Evolutionary conservation across 208 protist genomes (phyloP).

Genomic region (Novymonas esmeraldas): DNA sequence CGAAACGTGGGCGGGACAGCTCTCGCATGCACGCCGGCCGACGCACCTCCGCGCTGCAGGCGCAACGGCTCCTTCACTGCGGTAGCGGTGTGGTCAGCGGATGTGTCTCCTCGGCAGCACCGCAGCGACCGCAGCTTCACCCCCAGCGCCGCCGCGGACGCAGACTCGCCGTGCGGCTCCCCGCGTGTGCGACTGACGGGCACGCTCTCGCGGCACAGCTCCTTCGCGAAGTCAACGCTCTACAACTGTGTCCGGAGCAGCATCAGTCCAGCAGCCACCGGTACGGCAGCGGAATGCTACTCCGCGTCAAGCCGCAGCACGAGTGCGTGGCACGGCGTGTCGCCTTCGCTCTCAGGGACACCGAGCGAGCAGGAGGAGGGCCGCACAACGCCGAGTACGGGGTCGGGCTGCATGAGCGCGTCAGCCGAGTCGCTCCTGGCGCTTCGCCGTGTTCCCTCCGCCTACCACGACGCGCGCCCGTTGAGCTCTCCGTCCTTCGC

Average conservation of each 20-base stretch:
- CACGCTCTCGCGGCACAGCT: background rate
- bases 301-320: constrained; percentile 13
- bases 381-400: background rate
- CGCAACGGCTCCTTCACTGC: background rate
- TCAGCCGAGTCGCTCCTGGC: background rate
- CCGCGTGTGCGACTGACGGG: constrained; percentile 14
- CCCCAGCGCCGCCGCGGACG: background rate
- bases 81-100: background rate
- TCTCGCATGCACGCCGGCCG: background rate
- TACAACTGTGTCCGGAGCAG: background rate
- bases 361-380: constrained; percentile 10
- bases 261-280: too few species aligned
- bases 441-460: background rate
- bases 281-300: too few species aligned
- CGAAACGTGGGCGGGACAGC: background rate
- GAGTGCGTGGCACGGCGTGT: background rate
- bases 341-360: constrained; percentile 3
- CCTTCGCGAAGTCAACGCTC: background rate
- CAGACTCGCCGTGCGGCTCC: constrained; percentile 12
- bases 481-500: constrained; percentile 29
- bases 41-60: background rate
- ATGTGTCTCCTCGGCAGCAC: constrained; percentile 7
- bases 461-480: background rate
- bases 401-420: background rate
- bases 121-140: background rate